Percentiles rank a stretch among this genome's conserved stretches.
Conservation (phyloP, 345 rosid species). For the Aethionema arabicum region DNA sequence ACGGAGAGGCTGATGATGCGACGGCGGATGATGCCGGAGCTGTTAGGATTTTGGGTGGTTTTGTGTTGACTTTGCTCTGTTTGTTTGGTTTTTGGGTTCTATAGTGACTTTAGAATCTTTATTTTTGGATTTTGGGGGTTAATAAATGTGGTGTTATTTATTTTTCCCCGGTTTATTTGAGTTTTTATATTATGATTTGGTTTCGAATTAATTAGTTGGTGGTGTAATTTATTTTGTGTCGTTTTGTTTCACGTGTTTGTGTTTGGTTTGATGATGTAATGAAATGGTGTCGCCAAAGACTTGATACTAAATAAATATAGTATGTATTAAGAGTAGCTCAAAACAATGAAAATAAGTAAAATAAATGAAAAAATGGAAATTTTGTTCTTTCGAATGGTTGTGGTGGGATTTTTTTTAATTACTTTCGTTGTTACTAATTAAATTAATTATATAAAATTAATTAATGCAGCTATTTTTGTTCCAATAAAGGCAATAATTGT, state of each 20-base stretch:
- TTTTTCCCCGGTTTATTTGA: conserved; percentile 10
- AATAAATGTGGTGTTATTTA: conserved; percentile 30
- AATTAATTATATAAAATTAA: too few relatives aligned
- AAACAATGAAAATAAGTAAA: too few relatives aligned
- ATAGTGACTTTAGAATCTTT: conserved; percentile 23
- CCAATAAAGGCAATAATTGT: too few relatives aligned
- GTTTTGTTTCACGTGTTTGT: conserved; percentile 26
- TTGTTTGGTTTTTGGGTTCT: conserved; percentile 34
- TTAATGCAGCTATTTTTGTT: too few relatives aligned
- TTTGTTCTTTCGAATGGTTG: too few relatives aligned
- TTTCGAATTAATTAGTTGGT: conserved; percentile 27
- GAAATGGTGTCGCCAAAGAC: conserved; percentile 16
- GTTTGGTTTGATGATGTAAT: conserved; percentile 23
- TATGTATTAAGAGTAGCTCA: too few relatives aligned
- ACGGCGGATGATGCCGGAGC: conserved; percentile 59
- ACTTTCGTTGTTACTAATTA: too few relatives aligned
- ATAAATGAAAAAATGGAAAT: too few relatives aligned
- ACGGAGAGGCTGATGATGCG: conserved; percentile 48
- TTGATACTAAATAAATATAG: neutral
- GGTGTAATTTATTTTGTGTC: neutral
- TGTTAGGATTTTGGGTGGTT: conserved; percentile 36
- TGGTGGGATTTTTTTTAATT: too few relatives aligned
- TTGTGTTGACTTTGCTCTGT: conserved; percentile 47
- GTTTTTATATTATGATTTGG: conserved; percentile 6
- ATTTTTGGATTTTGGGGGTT: conserved; percentile 27